Conservation (phyloP, 805 yeast species). For the Lachancea cidri region DNA sequence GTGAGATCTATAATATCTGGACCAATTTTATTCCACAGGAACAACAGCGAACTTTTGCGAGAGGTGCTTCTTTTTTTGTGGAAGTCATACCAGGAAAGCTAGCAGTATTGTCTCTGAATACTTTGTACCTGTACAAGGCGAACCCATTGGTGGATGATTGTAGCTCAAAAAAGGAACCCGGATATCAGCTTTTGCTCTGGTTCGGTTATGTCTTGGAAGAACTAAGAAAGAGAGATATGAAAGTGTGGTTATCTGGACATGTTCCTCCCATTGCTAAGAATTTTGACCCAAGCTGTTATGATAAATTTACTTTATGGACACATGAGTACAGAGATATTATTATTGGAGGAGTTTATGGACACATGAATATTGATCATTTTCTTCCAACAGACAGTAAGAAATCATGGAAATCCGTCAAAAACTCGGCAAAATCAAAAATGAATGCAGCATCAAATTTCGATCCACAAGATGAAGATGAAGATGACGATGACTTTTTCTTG, state of each 20-base stretch:
- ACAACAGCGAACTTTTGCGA: slow-evolving; percentile 67
- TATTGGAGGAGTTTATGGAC: slow-evolving; percentile 80
- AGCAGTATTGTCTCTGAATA: slow-evolving; percentile 75
- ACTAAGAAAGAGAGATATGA: slow-evolving; percentile 65
- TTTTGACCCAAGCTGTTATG: slow-evolving; percentile 63
- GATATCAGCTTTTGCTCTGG: slow-evolving; percentile 73
- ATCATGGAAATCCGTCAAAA: slow-evolving; percentile 46
- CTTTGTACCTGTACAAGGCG: slow-evolving; percentile 66
- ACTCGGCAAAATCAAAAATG: slow-evolving; percentile 10
- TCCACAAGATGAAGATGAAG: slow-evolving; percentile 19
- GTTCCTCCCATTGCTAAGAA: slow-evolving; percentile 84
- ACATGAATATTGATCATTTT: slow-evolving; percentile 86
- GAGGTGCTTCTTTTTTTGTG: slow-evolving; percentile 67
- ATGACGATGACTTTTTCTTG: slow-evolving; percentile 25
- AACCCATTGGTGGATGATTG: slow-evolving; percentile 84
- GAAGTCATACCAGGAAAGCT: slow-evolving; percentile 77
- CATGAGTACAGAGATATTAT: slow-evolving; percentile 81
- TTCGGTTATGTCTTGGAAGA: slow-evolving; percentile 69
- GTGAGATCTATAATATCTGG: slow-evolving; percentile 75
- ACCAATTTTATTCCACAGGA: slow-evolving; percentile 65
- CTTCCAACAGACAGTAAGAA: slow-evolving; percentile 66
- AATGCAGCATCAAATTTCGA: not conserved
- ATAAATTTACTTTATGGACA: slow-evolving; percentile 75
- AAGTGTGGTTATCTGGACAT: slow-evolving; percentile 85
- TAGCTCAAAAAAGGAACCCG: slow-evolving; percentile 68